phyloP scores from a whole-genome alignment of 2,329 filamentous ascomycete genomes.

The Cylindrodendrum hubeiense region DNA sequence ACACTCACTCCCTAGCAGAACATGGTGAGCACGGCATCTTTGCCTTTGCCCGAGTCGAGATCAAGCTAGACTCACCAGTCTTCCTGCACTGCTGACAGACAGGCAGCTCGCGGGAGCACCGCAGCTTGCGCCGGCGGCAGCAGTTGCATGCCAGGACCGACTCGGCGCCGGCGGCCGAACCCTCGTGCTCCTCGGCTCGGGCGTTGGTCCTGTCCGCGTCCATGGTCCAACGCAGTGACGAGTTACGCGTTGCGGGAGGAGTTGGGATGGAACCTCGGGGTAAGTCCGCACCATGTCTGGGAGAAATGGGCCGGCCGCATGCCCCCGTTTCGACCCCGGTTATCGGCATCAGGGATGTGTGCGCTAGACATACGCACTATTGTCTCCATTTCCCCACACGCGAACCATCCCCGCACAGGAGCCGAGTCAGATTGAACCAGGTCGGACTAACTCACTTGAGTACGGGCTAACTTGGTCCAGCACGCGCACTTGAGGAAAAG shows the following conservation, averaged over 20 bases:
- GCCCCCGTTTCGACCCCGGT: neutral
- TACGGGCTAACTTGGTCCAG: neutral
- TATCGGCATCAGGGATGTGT: neutral
- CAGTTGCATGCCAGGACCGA: conserved; percentile 9
- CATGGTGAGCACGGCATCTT: neutral
- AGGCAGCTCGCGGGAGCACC: conserved; percentile 12
- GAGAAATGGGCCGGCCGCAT: neutral
- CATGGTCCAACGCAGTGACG: neutral
- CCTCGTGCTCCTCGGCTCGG: neutral
- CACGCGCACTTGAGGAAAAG: neutral
- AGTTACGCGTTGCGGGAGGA: neutral
- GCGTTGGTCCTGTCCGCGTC: neutral
- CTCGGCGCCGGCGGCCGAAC: neutral
- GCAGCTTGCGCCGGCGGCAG: conserved; percentile 18
- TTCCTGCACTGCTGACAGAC: conserved; percentile 13
- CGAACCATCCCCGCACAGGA: neutral
- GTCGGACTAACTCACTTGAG: neutral
- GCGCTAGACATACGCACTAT: neutral
- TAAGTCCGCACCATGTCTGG: neutral
- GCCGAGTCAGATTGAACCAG: neutral
- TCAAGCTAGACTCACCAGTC: neutral
- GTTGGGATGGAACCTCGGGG: neutral
- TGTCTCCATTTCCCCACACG: neutral
- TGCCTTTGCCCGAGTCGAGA: neutral
- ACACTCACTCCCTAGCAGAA: conserved; percentile 31